Conservation (phyloP, 495 filamentous ascomycete species). For the Penicillium canescens region DNA sequence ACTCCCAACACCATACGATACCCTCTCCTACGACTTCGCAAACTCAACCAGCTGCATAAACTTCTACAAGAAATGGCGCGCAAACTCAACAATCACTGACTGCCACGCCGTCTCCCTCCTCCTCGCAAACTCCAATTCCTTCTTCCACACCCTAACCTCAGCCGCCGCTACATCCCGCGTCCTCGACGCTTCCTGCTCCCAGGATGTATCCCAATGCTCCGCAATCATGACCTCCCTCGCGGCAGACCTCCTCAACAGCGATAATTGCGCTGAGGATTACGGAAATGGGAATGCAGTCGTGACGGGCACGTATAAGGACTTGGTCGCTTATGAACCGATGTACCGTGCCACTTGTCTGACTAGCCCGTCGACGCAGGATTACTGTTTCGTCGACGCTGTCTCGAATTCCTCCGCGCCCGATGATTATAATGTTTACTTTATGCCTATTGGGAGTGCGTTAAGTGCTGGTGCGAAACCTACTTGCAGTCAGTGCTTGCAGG, state of each 20-base stretch:
- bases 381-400: conserved; percentile 79
- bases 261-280: conserved; percentile 73
- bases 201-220: conserved; percentile 59
- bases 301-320: conserved; percentile 66
- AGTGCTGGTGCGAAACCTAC: conserved; percentile 62
- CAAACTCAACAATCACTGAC: conserved; percentile 58
- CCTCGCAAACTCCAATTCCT: conserved; percentile 69
- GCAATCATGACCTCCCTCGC: conserved; percentile 61
- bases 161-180: conserved; percentile 64
- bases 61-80: conserved; percentile 70
- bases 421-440: conserved; percentile 77
- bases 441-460: conserved; percentile 74
- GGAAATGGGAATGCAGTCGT: conserved; percentile 65
- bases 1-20: conserved; percentile 73
- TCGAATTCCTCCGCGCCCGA: conserved; percentile 67
- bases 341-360: conserved; percentile 81
- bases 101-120: conserved; percentile 78
- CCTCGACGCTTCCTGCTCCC: conserved; percentile 70
- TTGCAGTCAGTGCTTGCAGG: conserved; percentile 66
- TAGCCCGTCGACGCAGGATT: conserved; percentile 36
- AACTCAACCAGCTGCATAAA: conserved; percentile 52
- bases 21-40: conserved; percentile 69
- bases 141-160: conserved; percentile 73
- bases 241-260: conserved; percentile 50
- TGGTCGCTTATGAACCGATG: conserved; percentile 71